Base-by-base conservation (phyloP, 1,139 yeast genomes). In the Diutina pseudorugosa region DNA sequence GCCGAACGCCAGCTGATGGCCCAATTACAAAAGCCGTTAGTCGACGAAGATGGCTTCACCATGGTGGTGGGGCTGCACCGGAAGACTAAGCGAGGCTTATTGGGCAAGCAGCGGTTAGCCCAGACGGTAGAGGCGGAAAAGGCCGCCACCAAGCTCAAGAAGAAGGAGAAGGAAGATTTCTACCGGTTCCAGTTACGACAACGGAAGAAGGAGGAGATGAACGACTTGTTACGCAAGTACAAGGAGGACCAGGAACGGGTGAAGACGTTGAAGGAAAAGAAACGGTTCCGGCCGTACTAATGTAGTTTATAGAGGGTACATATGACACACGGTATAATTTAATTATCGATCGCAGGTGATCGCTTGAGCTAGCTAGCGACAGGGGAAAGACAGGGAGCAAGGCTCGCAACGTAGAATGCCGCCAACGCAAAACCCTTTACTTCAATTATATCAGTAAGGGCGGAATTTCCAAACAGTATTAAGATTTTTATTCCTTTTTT, bases 101-200 rank as follows among this genome's bases (percentile, higher is more conserved):
- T 82, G 65, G 87, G 86, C 42, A 75, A 73, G 53, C 77, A 77
- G 56, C 76, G 73, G 58, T 64, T 71, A 52, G 72, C 79, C 40
- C 62, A 72, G 40, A 73, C 77, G 48, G 71, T 72, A 2, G 75
- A 69, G 53, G 60, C 66, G 27, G 77, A 73, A 16, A 72, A 71
- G 55, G 79, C 78, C 50, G 66, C 69, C 53, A 66, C 69, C 51
- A 84, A 82, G 66, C 72, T 77, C 68, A 82, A 85, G 67, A 82
- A 78, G 71, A 86, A 87, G 68, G 94, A 90, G 60, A 88, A 90
- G 72, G 78, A 79, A 58, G 98, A 94, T 68, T 93, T 94, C 73
- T 94, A 94, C 73, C 78, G 96, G 61, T 94, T 91, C 80, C 99
- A 94, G 71, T 79, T 93, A 60, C 82, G 98, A 67, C 96, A 94